A percentile compares a stretch with the other conserved stretches of the same genome.
Evolutionary conservation across 2,329 filamentous ascomycete species (phyloP).

Genomic region (Berkeleyomyces basicola): DNA sequence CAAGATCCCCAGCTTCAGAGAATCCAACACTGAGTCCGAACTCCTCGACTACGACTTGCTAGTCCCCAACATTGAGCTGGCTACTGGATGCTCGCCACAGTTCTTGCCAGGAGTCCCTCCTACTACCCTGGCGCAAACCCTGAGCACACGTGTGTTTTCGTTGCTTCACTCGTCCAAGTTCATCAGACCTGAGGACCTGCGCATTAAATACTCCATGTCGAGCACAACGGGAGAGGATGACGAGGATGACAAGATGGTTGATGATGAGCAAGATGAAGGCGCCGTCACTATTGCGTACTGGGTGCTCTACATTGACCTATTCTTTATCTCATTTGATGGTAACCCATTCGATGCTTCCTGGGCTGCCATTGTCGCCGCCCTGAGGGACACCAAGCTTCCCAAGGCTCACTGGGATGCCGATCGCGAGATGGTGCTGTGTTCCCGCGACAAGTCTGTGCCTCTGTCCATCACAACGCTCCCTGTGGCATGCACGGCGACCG

Average conservation of each 20-base stretch:
- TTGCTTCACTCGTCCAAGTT: conserved; percentile 57
- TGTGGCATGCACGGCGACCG: conserved; percentile 58
- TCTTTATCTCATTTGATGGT: conserved; percentile 84
- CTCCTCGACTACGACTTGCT: conserved; percentile 52
- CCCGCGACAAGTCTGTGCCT: conserved; percentile 34
- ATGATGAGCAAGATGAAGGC: conserved; percentile 22
- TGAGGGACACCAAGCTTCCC: conserved; percentile 63
- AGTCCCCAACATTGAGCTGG: conserved; percentile 85
- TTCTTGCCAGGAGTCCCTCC: conserved; percentile 76
- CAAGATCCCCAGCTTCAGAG: conserved; percentile 53
- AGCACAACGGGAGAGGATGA: conserved; percentile 28
- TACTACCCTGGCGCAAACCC: conserved; percentile 60
- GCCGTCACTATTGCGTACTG: conserved; percentile 66
- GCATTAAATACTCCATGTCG: conserved; percentile 43
- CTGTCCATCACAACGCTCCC: conserved; percentile 51
- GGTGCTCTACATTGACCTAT: conserved; percentile 87
- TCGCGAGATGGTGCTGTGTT: conserved; percentile 62
- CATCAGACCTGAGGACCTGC: conserved; percentile 49
- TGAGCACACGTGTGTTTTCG: conserved; percentile 65
- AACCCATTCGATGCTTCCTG: conserved; percentile 86
- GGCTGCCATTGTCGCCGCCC: conserved; percentile 65
- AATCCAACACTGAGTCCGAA: conserved; percentile 26
- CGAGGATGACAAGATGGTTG: conserved; percentile 25
- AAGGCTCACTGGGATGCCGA: conserved; percentile 72
- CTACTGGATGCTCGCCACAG: conserved; percentile 74